These are phyloP conservation scores for Backusella liffmaniae DNA, from an alignment of 192 early-diverging fungal species.

Conservation along the genomic window DNA sequence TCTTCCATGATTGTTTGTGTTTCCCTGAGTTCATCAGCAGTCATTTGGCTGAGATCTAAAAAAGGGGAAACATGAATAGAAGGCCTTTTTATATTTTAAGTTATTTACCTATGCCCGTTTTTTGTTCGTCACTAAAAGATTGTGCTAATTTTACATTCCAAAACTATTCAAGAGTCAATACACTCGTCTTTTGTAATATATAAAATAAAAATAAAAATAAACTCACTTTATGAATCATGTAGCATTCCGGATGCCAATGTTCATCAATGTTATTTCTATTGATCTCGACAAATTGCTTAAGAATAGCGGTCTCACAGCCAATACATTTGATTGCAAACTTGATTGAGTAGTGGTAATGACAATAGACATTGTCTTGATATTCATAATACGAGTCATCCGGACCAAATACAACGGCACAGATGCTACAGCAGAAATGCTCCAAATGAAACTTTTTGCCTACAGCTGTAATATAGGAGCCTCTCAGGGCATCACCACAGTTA, in stretches of 20 bases:
- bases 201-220: conserved; percentile 14
- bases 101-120: neutral
- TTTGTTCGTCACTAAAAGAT: conserved; percentile 25
- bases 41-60: conserved; percentile 27
- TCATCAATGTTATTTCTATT: conserved; percentile 71
- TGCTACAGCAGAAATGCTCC: conserved; percentile 96
- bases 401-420: conserved; percentile 91
- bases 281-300: conserved; percentile 97
- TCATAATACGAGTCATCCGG: conserved; percentile 98
- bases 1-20: conserved; percentile 78
- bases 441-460: conserved; percentile 94
- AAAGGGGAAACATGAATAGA: neutral
- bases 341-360: conserved; percentile 92
- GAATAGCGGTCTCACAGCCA: conserved; percentile 91
- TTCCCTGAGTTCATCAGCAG: conserved; percentile 58
- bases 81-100: no score
- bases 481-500: conserved; percentile 86
- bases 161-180: conserved; percentile 38
- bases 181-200: neutral
- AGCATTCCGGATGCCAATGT: conserved; percentile 99
- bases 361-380: conserved; percentile 90
- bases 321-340: conserved; percentile 91
- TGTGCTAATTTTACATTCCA: conserved; percentile 61
- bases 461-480: conserved; percentile 91
- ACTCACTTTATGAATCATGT: conserved; percentile 96